Evolutionary conservation across 768 basidiomycete genomes (phyloP).

Genomic region (Astraeus odoratus): DNA sequence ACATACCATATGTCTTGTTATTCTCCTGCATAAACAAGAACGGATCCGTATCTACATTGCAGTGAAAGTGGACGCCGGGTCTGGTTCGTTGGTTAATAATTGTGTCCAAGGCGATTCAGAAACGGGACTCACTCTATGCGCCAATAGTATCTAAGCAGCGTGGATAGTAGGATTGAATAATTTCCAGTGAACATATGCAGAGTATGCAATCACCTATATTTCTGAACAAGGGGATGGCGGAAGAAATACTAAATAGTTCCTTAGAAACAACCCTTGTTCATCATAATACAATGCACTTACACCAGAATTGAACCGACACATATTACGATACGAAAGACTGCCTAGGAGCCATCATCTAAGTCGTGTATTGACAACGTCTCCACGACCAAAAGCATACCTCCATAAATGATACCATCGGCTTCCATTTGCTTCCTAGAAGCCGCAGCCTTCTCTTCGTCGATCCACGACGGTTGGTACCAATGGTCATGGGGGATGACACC

Average conservation of each 20-base stretch:
- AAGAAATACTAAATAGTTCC: constrained; percentile 50
- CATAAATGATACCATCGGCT: constrained; percentile 39
- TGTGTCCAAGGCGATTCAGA: constrained; percentile 27
- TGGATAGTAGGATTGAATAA: neutral
- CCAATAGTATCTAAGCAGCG: constrained; percentile 22
- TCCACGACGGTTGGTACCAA: constrained; percentile 68
- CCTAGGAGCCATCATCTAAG: constrained; percentile 1
- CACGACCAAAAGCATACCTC: constrained; percentile 29
- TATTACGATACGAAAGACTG: constrained; percentile 48
- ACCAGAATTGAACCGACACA: constrained; percentile 73
- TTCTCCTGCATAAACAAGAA: constrained; percentile 51
- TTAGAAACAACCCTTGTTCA: neutral
- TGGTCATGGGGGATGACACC: constrained; percentile 53
- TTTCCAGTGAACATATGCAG: neutral
- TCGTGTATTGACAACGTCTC: neutral
- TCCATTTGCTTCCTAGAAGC: constrained; percentile 48
- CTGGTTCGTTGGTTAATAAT: constrained; percentile 16
- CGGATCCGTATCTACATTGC: constrained; percentile 43
- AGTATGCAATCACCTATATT: constrained; percentile 20
- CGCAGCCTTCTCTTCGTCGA: constrained; percentile 59
- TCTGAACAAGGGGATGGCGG: constrained; percentile 20
- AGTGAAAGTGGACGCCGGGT: constrained; percentile 48
- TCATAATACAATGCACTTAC: constrained; percentile 28
- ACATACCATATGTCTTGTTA: constrained; percentile 49
- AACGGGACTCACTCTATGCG: constrained; percentile 18